Conservation (phyloP, 371 early-diverging fungal species). For the Sporodiniella umbellata region DNA sequence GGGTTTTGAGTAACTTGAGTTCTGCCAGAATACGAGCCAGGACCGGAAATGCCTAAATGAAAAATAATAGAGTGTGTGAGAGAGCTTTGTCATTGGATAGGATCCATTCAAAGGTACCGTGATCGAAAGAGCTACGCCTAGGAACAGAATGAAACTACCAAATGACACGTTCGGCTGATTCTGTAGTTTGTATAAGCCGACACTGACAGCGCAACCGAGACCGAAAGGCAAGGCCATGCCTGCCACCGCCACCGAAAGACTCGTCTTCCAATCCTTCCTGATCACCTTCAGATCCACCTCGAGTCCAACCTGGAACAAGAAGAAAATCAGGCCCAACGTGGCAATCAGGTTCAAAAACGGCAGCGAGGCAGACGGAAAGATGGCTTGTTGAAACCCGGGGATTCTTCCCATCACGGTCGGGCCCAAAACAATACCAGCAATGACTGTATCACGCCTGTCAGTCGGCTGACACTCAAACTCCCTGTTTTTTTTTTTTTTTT, state of each 20-base stretch:
- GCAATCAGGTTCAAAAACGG: constrained; percentile 73
- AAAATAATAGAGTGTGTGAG: background rate
- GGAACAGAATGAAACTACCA: constrained; percentile 72
- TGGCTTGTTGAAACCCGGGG: constrained; percentile 54
- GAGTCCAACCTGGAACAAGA: constrained; percentile 86
- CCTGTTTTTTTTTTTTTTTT: too few relatives aligned
- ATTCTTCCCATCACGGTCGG: constrained; percentile 77
- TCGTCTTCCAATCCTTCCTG: constrained; percentile 38
- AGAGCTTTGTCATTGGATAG: background rate
- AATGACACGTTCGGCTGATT: constrained; percentile 48
- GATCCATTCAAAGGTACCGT: constrained; percentile 44
- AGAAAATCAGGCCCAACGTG: constrained; percentile 87
- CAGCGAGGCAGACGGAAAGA: constrained; percentile 66
- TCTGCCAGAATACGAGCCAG: constrained; percentile 92
- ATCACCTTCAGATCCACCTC: constrained; percentile 67
- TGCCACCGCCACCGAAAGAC: constrained; percentile 56
- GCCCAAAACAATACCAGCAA: constrained; percentile 77
- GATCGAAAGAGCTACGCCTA: constrained; percentile 89
- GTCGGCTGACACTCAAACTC: too few relatives aligned
- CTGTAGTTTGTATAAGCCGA: constrained; percentile 60
- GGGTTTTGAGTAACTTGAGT: constrained; percentile 75
- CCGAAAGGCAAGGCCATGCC: constrained; percentile 79
- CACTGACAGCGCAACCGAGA: constrained; percentile 69
- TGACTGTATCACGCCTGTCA: constrained; percentile 31
- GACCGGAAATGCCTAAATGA: constrained; percentile 89